These are phyloP conservation scores for Colletotrichum liaoningense DNA, from an alignment of 2,329 filamentous ascomycete genomes.

Conservation along the genomic window DNA sequence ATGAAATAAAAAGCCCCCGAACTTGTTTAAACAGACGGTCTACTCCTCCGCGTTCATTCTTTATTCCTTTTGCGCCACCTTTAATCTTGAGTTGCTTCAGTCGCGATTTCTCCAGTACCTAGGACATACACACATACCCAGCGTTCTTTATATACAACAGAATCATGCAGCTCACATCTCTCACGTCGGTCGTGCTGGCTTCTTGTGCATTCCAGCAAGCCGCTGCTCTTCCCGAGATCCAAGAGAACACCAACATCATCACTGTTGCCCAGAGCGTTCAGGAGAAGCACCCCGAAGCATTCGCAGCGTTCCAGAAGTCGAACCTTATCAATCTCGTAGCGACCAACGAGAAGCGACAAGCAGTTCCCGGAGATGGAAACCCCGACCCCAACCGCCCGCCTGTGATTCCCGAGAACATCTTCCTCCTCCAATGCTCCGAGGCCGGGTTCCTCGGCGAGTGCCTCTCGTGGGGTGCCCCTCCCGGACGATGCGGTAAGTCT, in stretches of 20 bases:
- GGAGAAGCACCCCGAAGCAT: slow-evolving; percentile 14
- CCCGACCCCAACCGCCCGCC: slow-evolving; percentile 13
- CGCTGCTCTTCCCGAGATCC: not conserved
- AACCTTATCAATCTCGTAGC: not conserved
- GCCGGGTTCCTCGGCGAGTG: slow-evolving; percentile 14
- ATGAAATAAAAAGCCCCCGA: not conserved
- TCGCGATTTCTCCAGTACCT: not conserved
- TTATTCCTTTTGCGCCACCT: not conserved
- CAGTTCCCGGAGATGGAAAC: slow-evolving; percentile 15
- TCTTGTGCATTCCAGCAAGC: not conserved
- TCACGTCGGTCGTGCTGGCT: slow-evolving; percentile 7
- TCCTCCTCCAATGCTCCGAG: slow-evolving; percentile 23
- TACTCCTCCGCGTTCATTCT: not conserved
- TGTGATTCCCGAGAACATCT: slow-evolving; percentile 21
- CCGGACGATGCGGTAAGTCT: slow-evolving; percentile 24
- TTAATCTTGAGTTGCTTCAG: not conserved
- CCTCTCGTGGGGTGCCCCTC: slow-evolving; percentile 24
- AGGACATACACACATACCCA: not conserved
- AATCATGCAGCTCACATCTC: slow-evolving; percentile 15
- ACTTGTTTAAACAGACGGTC: not conserved
- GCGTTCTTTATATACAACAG: not conserved
- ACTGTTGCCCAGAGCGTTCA: not conserved
- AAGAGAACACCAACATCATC: not conserved
- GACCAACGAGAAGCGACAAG: slow-evolving; percentile 6
- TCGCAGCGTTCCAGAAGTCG: slow-evolving; percentile 18